A percentile compares a stretch with the other conserved stretches of the same genome.
These are phyloP conservation scores for Scheffersomyces titani DNA, from an alignment of 1,139 yeast species.

Conservation along the genomic window DNA sequence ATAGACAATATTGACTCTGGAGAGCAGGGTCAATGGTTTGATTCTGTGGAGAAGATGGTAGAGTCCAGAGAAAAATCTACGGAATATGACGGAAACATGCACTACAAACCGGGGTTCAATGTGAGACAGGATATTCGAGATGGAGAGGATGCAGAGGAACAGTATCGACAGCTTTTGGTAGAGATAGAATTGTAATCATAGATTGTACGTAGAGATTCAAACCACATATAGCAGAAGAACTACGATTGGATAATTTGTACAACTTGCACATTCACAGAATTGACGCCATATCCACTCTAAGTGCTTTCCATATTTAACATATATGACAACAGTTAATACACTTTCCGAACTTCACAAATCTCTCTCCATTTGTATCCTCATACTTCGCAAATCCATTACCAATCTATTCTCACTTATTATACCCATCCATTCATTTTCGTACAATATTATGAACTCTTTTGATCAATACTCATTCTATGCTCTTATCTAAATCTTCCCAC, in stretches of 20 bases:
- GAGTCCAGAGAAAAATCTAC: slow-evolving; percentile 10
- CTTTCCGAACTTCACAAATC: too few relatives aligned
- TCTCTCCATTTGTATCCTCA: too few relatives aligned
- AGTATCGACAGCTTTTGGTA: slow-evolving; percentile 20
- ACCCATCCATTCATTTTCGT: neutral
- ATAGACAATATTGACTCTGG: slow-evolving; percentile 4
- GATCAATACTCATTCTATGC: neutral
- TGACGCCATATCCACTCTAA: too few relatives aligned
- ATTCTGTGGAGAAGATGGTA: slow-evolving; percentile 11
- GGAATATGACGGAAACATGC: slow-evolving; percentile 14
- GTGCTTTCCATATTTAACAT: neutral
- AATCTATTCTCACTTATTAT: neutral
- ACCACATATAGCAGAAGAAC: neutral
- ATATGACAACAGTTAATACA: neutral
- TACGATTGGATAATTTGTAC: too few relatives aligned
- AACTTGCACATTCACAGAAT: too few relatives aligned
- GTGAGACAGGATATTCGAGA: slow-evolving; percentile 10
- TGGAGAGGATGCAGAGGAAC: slow-evolving; percentile 14
- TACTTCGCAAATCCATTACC: neutral
- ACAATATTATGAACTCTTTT: neutral
- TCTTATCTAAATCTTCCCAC: neutral
- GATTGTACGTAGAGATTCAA: neutral
- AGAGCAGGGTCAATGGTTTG: slow-evolving; percentile 23
- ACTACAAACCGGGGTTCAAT: slow-evolving; percentile 19
- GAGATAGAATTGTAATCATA: slow-evolving; percentile 16